phyloP scores from a whole-genome alignment of 371 early-diverging fungal genomes.

The Nematocida ausubeli region DNA sequence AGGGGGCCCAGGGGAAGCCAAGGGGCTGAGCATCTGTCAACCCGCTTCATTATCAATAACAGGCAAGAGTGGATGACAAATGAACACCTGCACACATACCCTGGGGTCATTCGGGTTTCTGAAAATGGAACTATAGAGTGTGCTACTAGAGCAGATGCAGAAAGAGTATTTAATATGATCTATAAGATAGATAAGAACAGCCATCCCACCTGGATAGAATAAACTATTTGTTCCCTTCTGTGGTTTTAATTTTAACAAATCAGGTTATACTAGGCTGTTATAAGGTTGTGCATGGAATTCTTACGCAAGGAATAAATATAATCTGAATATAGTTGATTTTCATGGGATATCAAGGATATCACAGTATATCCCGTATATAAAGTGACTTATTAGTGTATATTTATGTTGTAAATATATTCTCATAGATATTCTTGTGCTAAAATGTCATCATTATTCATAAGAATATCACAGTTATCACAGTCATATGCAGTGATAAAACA shows the following conservation, averaged over 20 bases:
- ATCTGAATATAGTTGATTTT: no score
- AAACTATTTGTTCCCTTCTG: background rate
- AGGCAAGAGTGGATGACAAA: conserved; percentile 52
- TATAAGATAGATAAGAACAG: conserved; percentile 23
- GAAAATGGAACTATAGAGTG: conserved; percentile 47
- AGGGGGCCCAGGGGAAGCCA: background rate
- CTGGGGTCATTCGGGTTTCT: conserved; percentile 28
- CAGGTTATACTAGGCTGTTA: no score
- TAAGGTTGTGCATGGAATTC: no score
- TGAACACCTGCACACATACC: conserved; percentile 52
- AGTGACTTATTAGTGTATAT: no score
- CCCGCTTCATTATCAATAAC: conserved; percentile 44
- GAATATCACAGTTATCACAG: no score
- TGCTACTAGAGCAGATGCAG: conserved; percentile 20
- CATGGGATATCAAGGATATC: no score
- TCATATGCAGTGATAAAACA: no score
- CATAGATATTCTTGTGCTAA: no score
- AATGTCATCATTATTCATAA: no score
- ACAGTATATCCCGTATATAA: no score
- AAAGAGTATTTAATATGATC: conserved; percentile 44
- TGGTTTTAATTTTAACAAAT: background rate
- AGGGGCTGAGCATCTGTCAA: background rate
- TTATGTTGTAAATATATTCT: no score
- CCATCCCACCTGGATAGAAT: conserved; percentile 36
- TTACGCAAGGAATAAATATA: no score